phyloP scores from a whole-genome alignment of 2,329 filamentous ascomycete species.

The Ceratocystis lukuohia region DNA sequence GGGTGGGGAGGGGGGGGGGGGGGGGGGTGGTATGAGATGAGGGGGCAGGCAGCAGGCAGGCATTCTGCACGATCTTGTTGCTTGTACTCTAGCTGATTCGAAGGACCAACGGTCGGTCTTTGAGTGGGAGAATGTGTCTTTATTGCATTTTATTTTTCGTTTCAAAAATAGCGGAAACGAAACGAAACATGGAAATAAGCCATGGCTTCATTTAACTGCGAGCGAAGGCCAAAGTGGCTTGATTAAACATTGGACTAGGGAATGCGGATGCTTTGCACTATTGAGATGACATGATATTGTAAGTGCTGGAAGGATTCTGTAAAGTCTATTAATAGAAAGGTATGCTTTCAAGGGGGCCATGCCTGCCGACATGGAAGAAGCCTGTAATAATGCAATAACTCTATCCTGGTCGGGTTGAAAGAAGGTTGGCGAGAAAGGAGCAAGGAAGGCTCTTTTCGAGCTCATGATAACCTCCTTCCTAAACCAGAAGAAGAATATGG shows the following conservation, averaged over 20 bases:
- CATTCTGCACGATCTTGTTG: no score
- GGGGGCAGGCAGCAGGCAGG: neutral
- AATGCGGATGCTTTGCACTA: neutral
- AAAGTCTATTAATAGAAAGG: neutral
- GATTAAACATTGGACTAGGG: neutral
- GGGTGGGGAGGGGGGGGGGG: neutral
- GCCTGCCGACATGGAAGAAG: neutral
- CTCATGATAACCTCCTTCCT: neutral
- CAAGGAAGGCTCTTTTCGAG: neutral
- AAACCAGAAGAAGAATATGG: neutral
- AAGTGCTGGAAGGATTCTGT: neutral
- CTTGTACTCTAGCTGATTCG: neutral
- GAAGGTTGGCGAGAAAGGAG: neutral
- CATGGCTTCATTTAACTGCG: neutral
- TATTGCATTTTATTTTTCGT: neutral
- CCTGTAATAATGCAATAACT: neutral
- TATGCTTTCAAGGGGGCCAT: neutral
- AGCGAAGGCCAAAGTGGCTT: neutral
- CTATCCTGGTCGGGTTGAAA: neutral
- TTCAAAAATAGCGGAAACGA: neutral
- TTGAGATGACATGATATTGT: slow-evolving; percentile 4
- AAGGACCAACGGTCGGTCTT: neutral
- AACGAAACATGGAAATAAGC: neutral
- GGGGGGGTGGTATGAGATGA: neutral
- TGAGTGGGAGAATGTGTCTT: neutral